phyloP scores from a whole-genome alignment of 2,329 filamentous ascomycete species.

The Aspergillus clavatus region DNA sequence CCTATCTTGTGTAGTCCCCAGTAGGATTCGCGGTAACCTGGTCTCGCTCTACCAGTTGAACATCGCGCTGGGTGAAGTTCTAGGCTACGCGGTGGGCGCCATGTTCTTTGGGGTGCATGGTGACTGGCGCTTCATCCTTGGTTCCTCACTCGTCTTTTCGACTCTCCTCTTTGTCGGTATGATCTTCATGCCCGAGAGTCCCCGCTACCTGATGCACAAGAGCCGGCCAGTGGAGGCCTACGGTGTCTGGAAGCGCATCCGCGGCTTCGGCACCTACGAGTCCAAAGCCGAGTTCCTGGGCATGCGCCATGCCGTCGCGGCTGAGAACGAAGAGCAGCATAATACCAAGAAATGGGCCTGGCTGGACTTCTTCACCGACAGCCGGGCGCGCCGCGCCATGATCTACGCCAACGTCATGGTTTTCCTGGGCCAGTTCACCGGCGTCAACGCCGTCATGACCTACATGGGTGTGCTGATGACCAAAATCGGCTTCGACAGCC shows the following conservation, averaged over 20 bases:
- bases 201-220: conserved; percentile 67
- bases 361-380: conserved; percentile 69
- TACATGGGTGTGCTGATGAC: conserved; percentile 66
- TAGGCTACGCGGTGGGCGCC: conserved; percentile 67
- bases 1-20: conserved; percentile 49
- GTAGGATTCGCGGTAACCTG: conserved; percentile 63
- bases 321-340: conserved; percentile 51
- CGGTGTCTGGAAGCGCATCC: conserved; percentile 68
- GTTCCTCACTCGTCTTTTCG: conserved; percentile 66
- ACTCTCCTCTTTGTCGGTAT: conserved; percentile 60
- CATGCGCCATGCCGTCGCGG: conserved; percentile 61
- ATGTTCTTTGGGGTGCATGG: conserved; percentile 66
- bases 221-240: conserved; percentile 55
- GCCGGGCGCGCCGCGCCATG: conserved; percentile 61
- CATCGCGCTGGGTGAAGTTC: conserved; percentile 68
- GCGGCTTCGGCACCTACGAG: conserved; percentile 54
- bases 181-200: conserved; percentile 66
- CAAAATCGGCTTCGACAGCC: conserved; percentile 61
- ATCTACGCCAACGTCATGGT: conserved; percentile 68
- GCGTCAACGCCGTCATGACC: conserved; percentile 67
- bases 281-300: conserved; percentile 65
- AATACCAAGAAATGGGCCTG: conserved; percentile 58
- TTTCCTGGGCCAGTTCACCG: conserved; percentile 65
- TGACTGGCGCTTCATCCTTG: conserved; percentile 70
- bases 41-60: conserved; percentile 72